Percentiles rank a stretch among this genome's conserved stretches.
These are phyloP conservation scores for Pachysandra terminalis DNA, from an alignment of 164 flowering plant genomes.

Conservation along the genomic window DNA sequence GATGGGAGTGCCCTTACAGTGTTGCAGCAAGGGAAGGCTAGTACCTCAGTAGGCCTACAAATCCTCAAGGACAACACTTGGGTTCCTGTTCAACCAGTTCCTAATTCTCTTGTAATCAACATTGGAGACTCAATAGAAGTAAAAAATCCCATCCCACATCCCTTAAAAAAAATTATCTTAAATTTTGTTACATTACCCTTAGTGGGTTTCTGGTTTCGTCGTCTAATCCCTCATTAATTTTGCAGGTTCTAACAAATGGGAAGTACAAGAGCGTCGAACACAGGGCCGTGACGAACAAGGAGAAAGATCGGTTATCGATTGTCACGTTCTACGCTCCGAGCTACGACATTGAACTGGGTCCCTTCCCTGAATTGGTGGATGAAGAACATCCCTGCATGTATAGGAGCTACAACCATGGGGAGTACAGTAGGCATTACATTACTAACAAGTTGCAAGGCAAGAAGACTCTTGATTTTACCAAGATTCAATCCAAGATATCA, in stretches of 20 bases:
- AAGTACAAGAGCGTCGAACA: conserved; percentile 92
- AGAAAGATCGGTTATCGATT: conserved; percentile 70
- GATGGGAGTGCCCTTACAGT: conserved; percentile 97
- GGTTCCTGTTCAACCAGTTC: conserved; percentile 68
- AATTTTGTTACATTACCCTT: too few relatives aligned
- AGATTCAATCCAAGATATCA: conserved; percentile 32
- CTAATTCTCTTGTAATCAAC: conserved; percentile 80
- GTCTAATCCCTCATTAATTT: neutral
- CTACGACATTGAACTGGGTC: conserved; percentile 75
- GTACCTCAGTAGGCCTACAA: conserved; percentile 71
- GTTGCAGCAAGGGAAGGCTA: conserved; percentile 65
- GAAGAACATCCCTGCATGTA: conserved; percentile 59
- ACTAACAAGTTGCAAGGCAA: conserved; percentile 85
- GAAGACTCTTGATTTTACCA: conserved; percentile 80
- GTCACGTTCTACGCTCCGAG: conserved; percentile 94
- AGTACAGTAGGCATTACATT: conserved; percentile 74
- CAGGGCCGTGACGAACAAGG: conserved; percentile 75
- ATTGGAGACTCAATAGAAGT: conserved; percentile 92
- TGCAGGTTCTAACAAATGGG: conserved; percentile 91
- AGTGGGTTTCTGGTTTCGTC: too few relatives aligned
- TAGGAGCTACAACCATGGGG: conserved; percentile 85
- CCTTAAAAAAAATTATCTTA: too few relatives aligned
- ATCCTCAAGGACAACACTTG: conserved; percentile 66
- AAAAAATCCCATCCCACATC: neutral
- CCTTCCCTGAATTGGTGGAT: conserved; percentile 54